Evolutionary conservation across 75 land plant species (phyloP).

Genomic region (Ceratopteris richardii): DNA sequence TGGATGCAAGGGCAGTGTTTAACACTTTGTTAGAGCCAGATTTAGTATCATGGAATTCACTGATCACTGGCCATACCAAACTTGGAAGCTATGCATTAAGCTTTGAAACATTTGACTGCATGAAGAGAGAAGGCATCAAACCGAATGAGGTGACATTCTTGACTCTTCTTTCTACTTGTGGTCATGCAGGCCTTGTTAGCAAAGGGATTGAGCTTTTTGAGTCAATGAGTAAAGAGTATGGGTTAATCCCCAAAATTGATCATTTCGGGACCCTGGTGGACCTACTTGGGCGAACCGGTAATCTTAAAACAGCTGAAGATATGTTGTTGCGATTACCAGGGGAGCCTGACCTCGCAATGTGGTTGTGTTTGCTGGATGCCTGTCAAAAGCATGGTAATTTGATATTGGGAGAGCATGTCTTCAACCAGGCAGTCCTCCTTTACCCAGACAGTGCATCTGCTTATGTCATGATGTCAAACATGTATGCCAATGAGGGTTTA

Average conservation of each 20-base stretch:
- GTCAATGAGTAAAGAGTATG: constrained; percentile 29
- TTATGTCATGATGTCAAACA: constrained; percentile 30
- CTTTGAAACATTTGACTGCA: constrained; percentile 1
- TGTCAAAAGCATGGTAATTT: constrained; percentile 21
- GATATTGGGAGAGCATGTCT: constrained; percentile 28
- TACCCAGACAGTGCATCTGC: constrained; percentile 26
- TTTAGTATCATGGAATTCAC: constrained; percentile 12
- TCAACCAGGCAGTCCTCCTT: constrained; percentile 12
- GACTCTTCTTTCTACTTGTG: constrained; percentile 48
- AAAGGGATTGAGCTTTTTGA: constrained; percentile 29
- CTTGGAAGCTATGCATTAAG: background rate
- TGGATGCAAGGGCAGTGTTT: constrained; percentile 10
- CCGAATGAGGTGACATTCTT: constrained; percentile 41
- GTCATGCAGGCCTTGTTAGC: constrained; percentile 40
- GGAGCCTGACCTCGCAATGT: constrained; percentile 29
- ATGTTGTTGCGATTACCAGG: constrained; percentile 34
- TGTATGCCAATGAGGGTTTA: constrained; percentile 11
- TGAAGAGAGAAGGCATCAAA: constrained; percentile 7
- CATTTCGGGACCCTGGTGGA: constrained; percentile 43
- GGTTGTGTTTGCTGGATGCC: constrained; percentile 38
- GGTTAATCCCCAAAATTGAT: constrained; percentile 29
- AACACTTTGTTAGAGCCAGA: constrained; percentile 1
- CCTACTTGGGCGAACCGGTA: constrained; percentile 39
- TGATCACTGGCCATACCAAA: constrained; percentile 9
- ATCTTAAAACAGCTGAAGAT: constrained; percentile 26